Base-by-base conservation (phyloP, 495 filamentous ascomycete genomes). In the Aspergillus leporis region DNA sequence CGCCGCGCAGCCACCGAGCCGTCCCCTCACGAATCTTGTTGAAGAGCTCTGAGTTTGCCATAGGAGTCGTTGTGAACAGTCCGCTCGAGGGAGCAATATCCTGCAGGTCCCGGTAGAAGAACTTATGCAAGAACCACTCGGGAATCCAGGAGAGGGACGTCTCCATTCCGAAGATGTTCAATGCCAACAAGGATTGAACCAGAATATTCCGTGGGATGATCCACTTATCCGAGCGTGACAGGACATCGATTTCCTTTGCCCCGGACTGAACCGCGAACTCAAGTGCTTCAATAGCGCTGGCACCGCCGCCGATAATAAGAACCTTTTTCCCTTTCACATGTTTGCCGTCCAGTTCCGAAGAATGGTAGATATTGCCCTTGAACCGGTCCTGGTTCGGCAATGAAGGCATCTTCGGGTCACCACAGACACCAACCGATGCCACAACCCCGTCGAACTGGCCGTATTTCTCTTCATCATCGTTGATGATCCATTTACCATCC, bases 41-140 rank as follows among this genome's bases (percentile, higher is more conserved):
- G 67, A 94, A 87, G 25, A 93, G 83, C 36, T 91, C 86, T 16
- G 83, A 85, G 68, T 93, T 94, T 41, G 93, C 90, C 89, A 94
- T 94, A 0, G 91, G 90, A 1, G 90, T 93, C 30, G 87, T 51
- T 0, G 87, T 92, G 70, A 89, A 96, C 18, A 96, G 72, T 4
- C 90, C 90, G 5, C 81, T 74, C 0, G 81, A 76, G 0, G 91
- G 91, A 0, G 88, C 82, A n/a, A 93, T 75, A 59, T 91, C 88
- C 60, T 86, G 74, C n/a, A 93, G 80, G 58, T 93, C 90, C 14
- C 91, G 87, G 72, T 94, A 94, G 75, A 96, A 94, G 75, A 93
- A 84, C 61, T 86, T 85, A 58, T 83, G 84, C 10, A 93, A 82
- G 4, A 93, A 70, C 40, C 80, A 74, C 67, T 94, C 91, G 0